Evolutionary conservation across 225 moss, liverwort and hornwort species (phyloP), one percentile per base, ranked within the genome.

Genomic region (Pleurozium schreberi): DNA sequence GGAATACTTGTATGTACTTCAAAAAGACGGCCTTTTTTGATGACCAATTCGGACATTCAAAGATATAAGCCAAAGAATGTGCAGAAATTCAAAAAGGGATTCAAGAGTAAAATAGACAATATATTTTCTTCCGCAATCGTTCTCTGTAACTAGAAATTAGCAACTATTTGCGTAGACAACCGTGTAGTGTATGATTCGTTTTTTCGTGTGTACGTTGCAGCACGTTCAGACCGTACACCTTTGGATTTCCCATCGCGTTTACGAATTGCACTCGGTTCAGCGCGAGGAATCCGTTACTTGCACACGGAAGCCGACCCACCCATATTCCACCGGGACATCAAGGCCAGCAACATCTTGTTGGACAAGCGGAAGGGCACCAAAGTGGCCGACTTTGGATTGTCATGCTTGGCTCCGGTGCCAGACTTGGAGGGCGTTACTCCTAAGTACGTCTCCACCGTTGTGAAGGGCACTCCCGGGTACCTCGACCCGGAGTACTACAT

Each of bases 401-500:
- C 96, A 11, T 93, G 93, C 85, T 90, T 95, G 88, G 98, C 97
- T 14, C 96, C 96, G 11, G 94, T 93, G 45, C 91, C 95, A 3
- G 96, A 96, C 68, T 47, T 91, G 74, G 95, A 97, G 83, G 98
- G 97, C 8, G 79, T 36, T 14, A 93, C 92, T 22, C 93, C 92
- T 20, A 92, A 89, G 74, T 91, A 95, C 59, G 92, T 97, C 47
- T 95, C 93, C 57, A 97, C 96, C 43, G 50, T 93, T 30, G 97
- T 96, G 76, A 96, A 80, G 80, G 97, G 97, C 62, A 97, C 97
- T 33, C 95, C 95, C 4, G 97, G 97, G 13, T 97, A 97, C 75
- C 43, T 97, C 31, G 97, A 97, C 83, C 97, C 96, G 13, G 97
- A 97, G 92, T 97, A 97, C 80, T 97, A 93, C 78, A 87, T 96